Evolutionary conservation across 2,329 filamentous ascomycete species (phyloP), one percentile per base, ranked within the genome.

Genomic region (Fusarium sp.): DNA sequence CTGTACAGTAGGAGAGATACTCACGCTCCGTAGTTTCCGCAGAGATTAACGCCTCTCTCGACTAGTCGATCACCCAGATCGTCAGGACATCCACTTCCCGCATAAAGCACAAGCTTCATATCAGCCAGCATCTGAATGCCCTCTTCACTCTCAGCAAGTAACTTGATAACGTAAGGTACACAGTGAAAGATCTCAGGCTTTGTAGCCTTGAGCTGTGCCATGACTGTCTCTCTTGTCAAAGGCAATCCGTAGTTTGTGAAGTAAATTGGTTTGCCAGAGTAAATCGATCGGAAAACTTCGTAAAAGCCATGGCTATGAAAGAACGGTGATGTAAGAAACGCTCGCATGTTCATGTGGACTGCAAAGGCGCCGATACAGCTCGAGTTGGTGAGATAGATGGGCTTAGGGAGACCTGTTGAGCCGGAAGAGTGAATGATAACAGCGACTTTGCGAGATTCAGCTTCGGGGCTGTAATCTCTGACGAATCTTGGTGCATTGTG

Each of bases 101-200:
- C 88, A 67, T 86, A 90, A 72, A 89, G 82, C 22, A 91, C 88
- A 3, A 88, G 73, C 71, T 88, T 86, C 15, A 86, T 81, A 29
- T 80, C 78, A 1, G 79, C 78, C 20, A 91, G 78, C 4, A 80
- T 80, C 2, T 80, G 74, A 18, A 90, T 83, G 0, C 90, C 91
- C 22, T 86, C 83, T 1, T 86, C 81, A 0, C 85, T 84, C 75
- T 92, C 91, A 1, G 86, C 86, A 2, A 92, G 81, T 0, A 93
- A 80, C 74, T 92, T 92, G 22, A 93, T 78, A 0, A 88, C 86
- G 70, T 92, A 92, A 0, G 91, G 90, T 1, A 92, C 90, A 5
- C 84, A 86, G 62, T 90, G 86, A 36, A 92, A 86, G 25, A 87
- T 85, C 58, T 91, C 84, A 1, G 87, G 74, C 11, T 71, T 70